Evolutionary conservation across 371 early-diverging fungal species (phyloP).

Genomic region (Mortierella sp.): DNA sequence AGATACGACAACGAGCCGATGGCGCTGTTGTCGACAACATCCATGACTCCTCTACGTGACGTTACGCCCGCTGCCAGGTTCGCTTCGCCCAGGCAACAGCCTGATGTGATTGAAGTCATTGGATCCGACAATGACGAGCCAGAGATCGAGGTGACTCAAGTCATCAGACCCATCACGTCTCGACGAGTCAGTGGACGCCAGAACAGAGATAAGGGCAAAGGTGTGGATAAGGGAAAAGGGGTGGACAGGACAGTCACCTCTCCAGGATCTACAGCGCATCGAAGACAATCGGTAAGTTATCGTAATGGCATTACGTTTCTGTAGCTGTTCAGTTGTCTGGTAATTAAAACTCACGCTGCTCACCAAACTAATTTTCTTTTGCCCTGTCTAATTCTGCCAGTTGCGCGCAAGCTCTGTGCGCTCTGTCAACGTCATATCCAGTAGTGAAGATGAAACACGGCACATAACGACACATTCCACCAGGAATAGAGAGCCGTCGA

Average conservation of each 20-base stretch:
- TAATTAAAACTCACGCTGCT: background rate
- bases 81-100: conserved; percentile 27
- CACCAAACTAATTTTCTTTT: background rate
- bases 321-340: background rate
- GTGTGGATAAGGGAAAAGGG: background rate
- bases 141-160: conserved; percentile 12
- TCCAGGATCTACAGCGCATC: background rate
- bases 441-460: conserved; percentile 25
- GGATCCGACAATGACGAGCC: conserved; percentile 40
- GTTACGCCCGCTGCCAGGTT: conserved; percentile 19
- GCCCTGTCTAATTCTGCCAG: background rate
- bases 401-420: background rate
- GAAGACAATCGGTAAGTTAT: background rate
- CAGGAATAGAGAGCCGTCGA: background rate
- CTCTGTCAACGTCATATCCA: conserved; percentile 33
- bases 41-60: conserved; percentile 15
- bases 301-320: background rate
- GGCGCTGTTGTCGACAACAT: conserved; percentile 31
- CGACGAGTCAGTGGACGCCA: background rate
- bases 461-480: background rate
- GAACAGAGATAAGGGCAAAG: background rate
- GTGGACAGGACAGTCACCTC: background rate
- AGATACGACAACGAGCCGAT: conserved; percentile 38
- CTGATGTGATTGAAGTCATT: conserved; percentile 18
- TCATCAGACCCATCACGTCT: background rate